Evolutionary conservation across 352 stramenopile species (phyloP).

Genomic region (Phytophthora constricta): DNA sequence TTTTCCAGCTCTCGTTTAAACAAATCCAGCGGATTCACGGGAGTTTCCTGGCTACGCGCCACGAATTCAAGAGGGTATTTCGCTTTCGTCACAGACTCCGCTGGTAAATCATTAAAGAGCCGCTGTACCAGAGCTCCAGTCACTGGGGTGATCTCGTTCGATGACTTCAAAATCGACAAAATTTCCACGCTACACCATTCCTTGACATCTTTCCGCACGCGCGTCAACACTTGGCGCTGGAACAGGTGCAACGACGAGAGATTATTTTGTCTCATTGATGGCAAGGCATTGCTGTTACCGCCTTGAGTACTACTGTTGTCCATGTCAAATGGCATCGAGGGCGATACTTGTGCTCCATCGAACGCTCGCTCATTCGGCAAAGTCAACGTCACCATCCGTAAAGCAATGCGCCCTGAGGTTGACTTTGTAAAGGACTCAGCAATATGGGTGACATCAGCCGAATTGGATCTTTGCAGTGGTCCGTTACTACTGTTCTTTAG

Average conservation of each 20-base stretch:
- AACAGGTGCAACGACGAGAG: slow-evolving; percentile 75
- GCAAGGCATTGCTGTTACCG: slow-evolving; percentile 21
- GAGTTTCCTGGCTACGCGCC: slow-evolving; percentile 58
- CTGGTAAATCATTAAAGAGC: slow-evolving; percentile 76
- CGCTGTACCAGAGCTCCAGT: slow-evolving; percentile 73
- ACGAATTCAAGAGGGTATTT: slow-evolving; percentile 83
- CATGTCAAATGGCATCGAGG: slow-evolving; percentile 66
- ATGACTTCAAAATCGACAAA: slow-evolving; percentile 72
- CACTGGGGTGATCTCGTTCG: slow-evolving; percentile 68
- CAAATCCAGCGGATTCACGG: slow-evolving; percentile 60
- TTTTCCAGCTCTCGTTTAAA: slow-evolving; percentile 68
- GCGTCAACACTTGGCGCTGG: slow-evolving; percentile 75
- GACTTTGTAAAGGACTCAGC: slow-evolving; percentile 61
- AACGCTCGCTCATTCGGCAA: slow-evolving; percentile 77
- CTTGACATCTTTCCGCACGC: slow-evolving; percentile 75
- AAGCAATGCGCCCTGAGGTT: slow-evolving; percentile 52
- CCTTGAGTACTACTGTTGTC: slow-evolving; percentile 38
- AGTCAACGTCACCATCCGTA: slow-evolving; percentile 81
- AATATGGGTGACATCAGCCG: slow-evolving; percentile 48
- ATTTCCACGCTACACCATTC: slow-evolving; percentile 88
- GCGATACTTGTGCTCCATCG: slow-evolving; percentile 41
- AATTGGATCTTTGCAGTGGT: slow-evolving; percentile 12
- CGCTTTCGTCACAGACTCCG: slow-evolving; percentile 61
- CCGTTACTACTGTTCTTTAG: slow-evolving; percentile 31
- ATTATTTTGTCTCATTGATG: slow-evolving; percentile 46